Percentiles rank a stretch among this genome's conserved stretches.
Conservation (phyloP, 1,284 basidiomycete genomes). For the Apiotrichum laibachii region DNA sequence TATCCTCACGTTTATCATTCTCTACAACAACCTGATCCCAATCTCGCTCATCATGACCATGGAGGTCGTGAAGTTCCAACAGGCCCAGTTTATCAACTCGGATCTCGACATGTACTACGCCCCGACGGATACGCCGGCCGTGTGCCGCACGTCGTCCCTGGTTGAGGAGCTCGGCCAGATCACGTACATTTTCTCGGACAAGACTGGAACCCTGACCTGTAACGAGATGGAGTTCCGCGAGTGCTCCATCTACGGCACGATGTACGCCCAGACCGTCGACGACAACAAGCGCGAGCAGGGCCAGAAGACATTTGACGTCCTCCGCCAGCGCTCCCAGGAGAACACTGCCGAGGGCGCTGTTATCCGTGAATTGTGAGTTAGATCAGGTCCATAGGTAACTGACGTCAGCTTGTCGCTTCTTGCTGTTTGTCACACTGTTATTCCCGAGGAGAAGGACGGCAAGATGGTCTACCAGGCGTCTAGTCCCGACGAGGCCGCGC, state of each 20-base stretch:
- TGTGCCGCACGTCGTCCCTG: slow-evolving; percentile 93
- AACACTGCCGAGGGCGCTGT: slow-evolving; percentile 67
- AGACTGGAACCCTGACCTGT: slow-evolving; percentile 93
- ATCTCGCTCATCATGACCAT: slow-evolving; percentile 99
- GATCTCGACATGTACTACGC: slow-evolving; percentile 97
- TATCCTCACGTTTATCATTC: slow-evolving; percentile 95
- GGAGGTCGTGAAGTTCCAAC: slow-evolving; percentile 98
- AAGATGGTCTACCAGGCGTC: slow-evolving; percentile 92
- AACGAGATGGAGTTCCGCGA: slow-evolving; percentile 99
- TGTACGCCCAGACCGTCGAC: slow-evolving; percentile 85
- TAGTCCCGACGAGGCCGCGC: slow-evolving; percentile 95
- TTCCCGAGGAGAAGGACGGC: slow-evolving; percentile 81
- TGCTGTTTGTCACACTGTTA: slow-evolving; percentile 97
- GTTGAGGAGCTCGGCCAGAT: slow-evolving; percentile 99
- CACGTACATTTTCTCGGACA: slow-evolving; percentile 92
- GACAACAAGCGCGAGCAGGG: slow-evolving; percentile 68
- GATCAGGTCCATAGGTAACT: neutral
- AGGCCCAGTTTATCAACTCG: slow-evolving; percentile 93
- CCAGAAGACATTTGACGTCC: slow-evolving; percentile 50
- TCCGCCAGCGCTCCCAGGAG: slow-evolving; percentile 47
- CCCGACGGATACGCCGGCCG: slow-evolving; percentile 89
- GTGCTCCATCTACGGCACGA: slow-evolving; percentile 82
- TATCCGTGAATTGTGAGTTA: slow-evolving; percentile 69
- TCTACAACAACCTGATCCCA: slow-evolving; percentile 98
- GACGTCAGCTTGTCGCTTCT: slow-evolving; percentile 65